phyloP scores from a whole-genome alignment of 176 grass and related monocot species.

The Zoysia pacifica region DNA sequence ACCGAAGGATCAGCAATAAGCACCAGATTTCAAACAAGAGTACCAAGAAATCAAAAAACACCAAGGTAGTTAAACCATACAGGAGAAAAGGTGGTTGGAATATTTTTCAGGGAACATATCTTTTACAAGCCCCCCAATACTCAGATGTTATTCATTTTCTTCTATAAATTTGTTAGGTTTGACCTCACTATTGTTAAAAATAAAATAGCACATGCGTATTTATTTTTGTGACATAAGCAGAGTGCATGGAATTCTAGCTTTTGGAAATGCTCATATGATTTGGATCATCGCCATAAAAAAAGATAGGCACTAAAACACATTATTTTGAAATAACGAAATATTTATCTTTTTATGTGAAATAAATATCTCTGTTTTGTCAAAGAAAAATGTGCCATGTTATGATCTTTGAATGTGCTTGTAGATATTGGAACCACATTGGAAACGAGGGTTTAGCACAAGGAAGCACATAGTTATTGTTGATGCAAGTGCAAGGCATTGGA shows the following conservation, averaged over 20 bases:
- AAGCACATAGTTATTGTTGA: constrained; percentile 52
- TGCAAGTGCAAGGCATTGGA: constrained; percentile 47
- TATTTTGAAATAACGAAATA: constrained; percentile 10
- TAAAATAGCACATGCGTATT: background rate
- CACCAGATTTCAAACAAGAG: constrained; percentile 24
- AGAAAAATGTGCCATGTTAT: background rate
- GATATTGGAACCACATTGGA: constrained; percentile 26
- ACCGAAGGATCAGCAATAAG: constrained; percentile 23
- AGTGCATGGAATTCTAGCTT: no score
- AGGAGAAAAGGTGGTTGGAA: background rate
- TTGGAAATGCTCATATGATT: background rate
- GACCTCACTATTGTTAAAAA: background rate
- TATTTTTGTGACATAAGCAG: background rate
- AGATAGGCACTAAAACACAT: background rate
- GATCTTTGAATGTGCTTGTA: constrained; percentile 39
- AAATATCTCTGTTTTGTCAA: constrained; percentile 7
- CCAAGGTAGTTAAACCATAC: constrained; percentile 31
- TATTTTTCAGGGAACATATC: background rate
- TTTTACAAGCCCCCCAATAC: background rate
- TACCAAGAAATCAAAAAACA: constrained; percentile 18
- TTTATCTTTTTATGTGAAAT: background rate
- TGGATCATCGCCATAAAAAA: background rate
- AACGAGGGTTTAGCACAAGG: constrained; percentile 42
- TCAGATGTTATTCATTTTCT: background rate
- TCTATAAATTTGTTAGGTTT: background rate